Conservation (phyloP, 2,329 filamentous ascomycete species). For the Tothia fuscella region DNA sequence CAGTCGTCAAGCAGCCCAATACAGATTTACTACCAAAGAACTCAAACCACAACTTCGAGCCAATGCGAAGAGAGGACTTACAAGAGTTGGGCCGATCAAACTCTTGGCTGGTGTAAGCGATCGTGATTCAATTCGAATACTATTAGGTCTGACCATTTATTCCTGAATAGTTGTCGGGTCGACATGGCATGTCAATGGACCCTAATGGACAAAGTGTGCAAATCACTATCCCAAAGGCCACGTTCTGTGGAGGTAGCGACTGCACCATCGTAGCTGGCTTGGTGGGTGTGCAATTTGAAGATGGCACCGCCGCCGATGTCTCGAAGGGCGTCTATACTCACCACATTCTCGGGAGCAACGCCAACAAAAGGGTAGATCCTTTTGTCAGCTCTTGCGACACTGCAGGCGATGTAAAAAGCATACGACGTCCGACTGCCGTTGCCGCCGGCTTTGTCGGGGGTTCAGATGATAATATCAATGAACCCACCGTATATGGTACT, state of each 20-base stretch:
- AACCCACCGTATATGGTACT: background rate
- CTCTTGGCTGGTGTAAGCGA: too few relatives aligned
- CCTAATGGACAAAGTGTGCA: background rate
- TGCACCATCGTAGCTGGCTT: background rate
- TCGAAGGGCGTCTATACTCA: background rate
- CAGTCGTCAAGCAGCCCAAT: too few relatives aligned
- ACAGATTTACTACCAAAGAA: too few relatives aligned
- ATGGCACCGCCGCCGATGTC: background rate
- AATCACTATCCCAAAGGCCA: background rate
- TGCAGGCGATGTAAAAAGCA: background rate
- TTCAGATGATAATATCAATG: background rate
- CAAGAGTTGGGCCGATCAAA: background rate
- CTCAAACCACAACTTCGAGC: background rate
- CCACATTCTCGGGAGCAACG: background rate
- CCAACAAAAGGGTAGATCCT: background rate
- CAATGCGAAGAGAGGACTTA: background rate
- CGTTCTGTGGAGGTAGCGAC: background rate
- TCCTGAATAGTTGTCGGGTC: too few relatives aligned
- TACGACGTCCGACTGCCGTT: background rate
- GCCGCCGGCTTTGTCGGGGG: background rate
- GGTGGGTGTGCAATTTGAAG: background rate
- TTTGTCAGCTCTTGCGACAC: background rate
- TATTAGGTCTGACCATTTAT: too few relatives aligned
- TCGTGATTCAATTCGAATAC: too few relatives aligned
- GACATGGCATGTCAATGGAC: background rate